Evolutionary conservation across 2,329 filamentous ascomycete genomes (phyloP).

Genomic region (Cladorrhinum sp.): DNA sequence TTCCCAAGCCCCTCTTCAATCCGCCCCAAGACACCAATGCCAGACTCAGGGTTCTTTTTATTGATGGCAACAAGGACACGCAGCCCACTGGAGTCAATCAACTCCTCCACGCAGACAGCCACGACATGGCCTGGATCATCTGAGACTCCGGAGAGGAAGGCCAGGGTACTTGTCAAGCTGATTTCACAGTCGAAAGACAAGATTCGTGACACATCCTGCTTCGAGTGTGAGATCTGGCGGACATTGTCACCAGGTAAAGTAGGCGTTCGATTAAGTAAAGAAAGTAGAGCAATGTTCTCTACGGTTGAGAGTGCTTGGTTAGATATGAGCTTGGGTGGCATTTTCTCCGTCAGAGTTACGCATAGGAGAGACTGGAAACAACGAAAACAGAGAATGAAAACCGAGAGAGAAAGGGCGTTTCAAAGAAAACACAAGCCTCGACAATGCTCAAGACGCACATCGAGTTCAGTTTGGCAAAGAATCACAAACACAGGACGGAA

Average conservation of each 20-base stretch:
- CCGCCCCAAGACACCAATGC: not conserved
- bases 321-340: constrained; percentile 1
- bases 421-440: not conserved
- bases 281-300: constrained; percentile 21
- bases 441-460: not conserved
- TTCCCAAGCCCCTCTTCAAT: constrained; percentile 20
- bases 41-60: not conserved
- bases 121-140: constrained; percentile 19
- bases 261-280: constrained; percentile 7
- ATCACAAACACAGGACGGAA: not conserved
- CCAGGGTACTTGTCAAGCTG: constrained; percentile 12
- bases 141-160: constrained; percentile 21
- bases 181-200: constrained; percentile 16
- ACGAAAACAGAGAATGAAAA: not conserved
- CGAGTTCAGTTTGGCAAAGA: not conserved
- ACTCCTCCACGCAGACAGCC: constrained; percentile 21
- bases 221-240: not conserved
- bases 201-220: not conserved
- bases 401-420: not conserved
- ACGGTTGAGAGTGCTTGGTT: not conserved
- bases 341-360: not conserved
- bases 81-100: not conserved
- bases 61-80: constrained; percentile 23
- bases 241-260: constrained; percentile 7
- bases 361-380: too few species aligned